Percentiles rank a stretch among this genome's conserved stretches.
Conservation (phyloP, 768 basidiomycete species). For the Gyrodon lividus region DNA sequence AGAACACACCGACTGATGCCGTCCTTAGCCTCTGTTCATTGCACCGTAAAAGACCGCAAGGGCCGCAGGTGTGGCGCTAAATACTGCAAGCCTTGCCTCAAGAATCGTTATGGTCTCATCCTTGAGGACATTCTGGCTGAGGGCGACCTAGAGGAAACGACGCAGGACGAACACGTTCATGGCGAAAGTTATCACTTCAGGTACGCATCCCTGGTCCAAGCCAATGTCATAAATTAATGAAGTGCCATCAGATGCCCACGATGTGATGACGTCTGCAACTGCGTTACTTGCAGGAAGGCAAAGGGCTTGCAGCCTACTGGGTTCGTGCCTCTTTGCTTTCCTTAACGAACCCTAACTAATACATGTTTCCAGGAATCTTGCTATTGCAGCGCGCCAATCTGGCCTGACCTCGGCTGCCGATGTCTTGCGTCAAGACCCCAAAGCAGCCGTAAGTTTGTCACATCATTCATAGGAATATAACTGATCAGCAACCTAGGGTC, state of each 20-base stretch:
- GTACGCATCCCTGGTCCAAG: slow-evolving; percentile 33
- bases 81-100: slow-evolving; percentile 66
- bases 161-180: slow-evolving; percentile 27
- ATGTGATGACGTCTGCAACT: slow-evolving; percentile 68
- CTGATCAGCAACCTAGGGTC: slow-evolving; percentile 23
- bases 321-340: slow-evolving; percentile 35
- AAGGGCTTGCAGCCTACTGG: slow-evolving; percentile 60
- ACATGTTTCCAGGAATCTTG: slow-evolving; percentile 35
- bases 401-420: slow-evolving; percentile 40
- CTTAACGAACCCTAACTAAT: slow-evolving; percentile 8
- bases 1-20: slow-evolving; percentile 8
- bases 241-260: slow-evolving; percentile 57
- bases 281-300: slow-evolving; percentile 60
- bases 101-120: slow-evolving; percentile 56
- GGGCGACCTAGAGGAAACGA: slow-evolving; percentile 27
- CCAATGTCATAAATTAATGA: slow-evolving; percentile 12
- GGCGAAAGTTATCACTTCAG: slow-evolving; percentile 48
- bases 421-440: slow-evolving; percentile 34
- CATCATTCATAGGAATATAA: not conserved
- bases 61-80: slow-evolving; percentile 51
- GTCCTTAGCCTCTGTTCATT: slow-evolving; percentile 34
- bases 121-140: slow-evolving; percentile 43
- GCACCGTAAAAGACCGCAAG: slow-evolving; percentile 34
- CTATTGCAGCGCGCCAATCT: slow-evolving; percentile 36
- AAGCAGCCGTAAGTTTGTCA: slow-evolving; percentile 27